These are phyloP conservation scores for Hyphopichia burtonii DNA, from an alignment of 1,139 yeast genomes.

Conservation along the genomic window DNA sequence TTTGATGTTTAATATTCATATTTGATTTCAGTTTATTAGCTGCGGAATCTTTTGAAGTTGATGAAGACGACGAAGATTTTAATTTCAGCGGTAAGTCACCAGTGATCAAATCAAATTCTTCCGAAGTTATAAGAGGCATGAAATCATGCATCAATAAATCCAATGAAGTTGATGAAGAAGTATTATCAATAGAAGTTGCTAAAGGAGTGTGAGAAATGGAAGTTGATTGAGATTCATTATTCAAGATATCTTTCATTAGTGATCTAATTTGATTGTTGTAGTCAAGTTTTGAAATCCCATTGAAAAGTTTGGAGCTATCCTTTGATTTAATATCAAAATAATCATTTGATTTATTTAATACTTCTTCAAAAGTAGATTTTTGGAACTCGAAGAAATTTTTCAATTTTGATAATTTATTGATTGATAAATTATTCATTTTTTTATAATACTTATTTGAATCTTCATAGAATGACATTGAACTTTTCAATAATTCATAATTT, in stretches of 20 bases:
- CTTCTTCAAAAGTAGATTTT: slow-evolving; percentile 24
- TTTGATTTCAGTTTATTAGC: slow-evolving; percentile 12
- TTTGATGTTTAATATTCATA: slow-evolving; percentile 34
- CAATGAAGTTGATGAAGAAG: slow-evolving; percentile 1
- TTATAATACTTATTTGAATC: slow-evolving; percentile 39
- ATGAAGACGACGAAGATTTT: slow-evolving; percentile 11
- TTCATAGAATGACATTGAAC: slow-evolving; percentile 34
- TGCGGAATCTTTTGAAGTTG: slow-evolving; percentile 12
- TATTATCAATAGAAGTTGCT: not conserved
- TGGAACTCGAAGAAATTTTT: slow-evolving; percentile 44
- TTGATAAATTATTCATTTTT: slow-evolving; percentile 26
- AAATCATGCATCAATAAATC: slow-evolving; percentile 34
- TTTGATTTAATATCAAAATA: slow-evolving; percentile 32
- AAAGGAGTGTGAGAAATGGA: not conserved
- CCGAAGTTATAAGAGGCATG: slow-evolving; percentile 40
- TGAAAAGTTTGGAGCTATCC: slow-evolving; percentile 35
- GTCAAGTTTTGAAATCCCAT: slow-evolving; percentile 30
- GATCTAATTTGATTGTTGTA: slow-evolving; percentile 29
- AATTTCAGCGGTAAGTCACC: slow-evolving; percentile 35
- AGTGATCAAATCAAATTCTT: slow-evolving; percentile 41
- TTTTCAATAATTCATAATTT: slow-evolving; percentile 36
- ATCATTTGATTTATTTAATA: slow-evolving; percentile 15
- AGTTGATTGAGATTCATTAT: slow-evolving; percentile 3
- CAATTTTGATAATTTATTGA: slow-evolving; percentile 39
- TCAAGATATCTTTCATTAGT: slow-evolving; percentile 14